Base-by-base conservation (phyloP, 73 alveolate species). In the Tetrahymena elliotti region DNA sequence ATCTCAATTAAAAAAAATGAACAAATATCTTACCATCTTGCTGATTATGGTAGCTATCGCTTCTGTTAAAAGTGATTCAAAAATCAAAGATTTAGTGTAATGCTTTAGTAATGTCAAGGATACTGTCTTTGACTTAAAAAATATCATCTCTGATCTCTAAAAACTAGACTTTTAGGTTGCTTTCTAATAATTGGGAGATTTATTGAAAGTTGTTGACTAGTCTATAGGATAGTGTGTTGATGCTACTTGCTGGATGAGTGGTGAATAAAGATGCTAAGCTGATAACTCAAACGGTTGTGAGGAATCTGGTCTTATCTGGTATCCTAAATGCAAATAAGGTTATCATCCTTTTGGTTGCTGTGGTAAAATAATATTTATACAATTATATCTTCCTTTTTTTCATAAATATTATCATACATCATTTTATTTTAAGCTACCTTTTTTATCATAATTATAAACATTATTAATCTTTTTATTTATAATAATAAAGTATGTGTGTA, bases 291-390 rank as follows among this genome's bases (percentile, higher is more conserved):
- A 35, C 16, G 93, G 84, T 39, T 95, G 97, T 34, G 97, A 95
- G 93, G n/a, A 95, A 93, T 53, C 83, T 31, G 97, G 96, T 41
- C 94, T 93, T 31, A 38, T 95, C 22, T 95, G 97, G 92, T 95
- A 95, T 33, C 95, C 97, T 33, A 35, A 34, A 16, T 95, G 97
- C 82, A 92, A 88, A 35, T 93, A 38, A 33, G 96, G 97, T 13
- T 95, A 95, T 54, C 84, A 92, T 33, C 95, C 95, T 33, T 94
- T 95, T 24, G 97, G 97, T 38, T 95, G 97, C 84, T 95, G 96
- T n/a, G 38, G 88, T 68, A 68, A 68, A 68, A 24, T 1, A 47
- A 47, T 47, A n/a, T n/a, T n/a, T n/a, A n/a, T n/a, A n/a, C n/a
- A n/a, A n/a, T n/a, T n/a, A n/a, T n/a, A n/a, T n/a, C n/a, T n/a